Evolutionary conservation across 2,329 filamentous ascomycete species (phyloP).

Genomic region (Botrytis elliptica): DNA sequence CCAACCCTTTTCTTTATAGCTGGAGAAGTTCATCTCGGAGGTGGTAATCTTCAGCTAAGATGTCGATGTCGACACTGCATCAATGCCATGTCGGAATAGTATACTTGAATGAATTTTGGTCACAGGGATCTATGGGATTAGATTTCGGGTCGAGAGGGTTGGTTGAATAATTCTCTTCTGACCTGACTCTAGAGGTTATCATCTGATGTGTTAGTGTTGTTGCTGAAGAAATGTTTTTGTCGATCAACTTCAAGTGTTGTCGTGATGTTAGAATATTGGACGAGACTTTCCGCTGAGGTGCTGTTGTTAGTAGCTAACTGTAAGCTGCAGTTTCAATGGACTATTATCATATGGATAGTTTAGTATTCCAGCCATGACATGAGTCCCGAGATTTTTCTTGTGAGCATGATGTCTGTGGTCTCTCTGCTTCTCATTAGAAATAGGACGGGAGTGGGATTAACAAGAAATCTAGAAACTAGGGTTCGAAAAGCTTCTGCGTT

Average conservation of each 20-base stretch:
- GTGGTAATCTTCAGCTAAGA: rapidly evolving
- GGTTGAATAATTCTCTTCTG: not conserved
- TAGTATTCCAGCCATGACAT: too few relatives aligned
- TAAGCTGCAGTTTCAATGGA: not conserved
- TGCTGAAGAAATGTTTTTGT: not conserved
- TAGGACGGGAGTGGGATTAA: rapidly evolving
- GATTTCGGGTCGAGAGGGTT: not conserved
- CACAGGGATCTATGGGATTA: rapidly evolving
- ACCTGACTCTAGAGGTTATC: not conserved
- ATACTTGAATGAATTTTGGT: not conserved
- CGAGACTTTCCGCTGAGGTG: not conserved
- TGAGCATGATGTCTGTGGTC: not conserved
- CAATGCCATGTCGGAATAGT: not conserved
- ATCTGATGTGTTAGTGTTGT: not conserved
- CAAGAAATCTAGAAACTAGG: rapidly evolving
- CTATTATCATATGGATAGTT: not conserved
- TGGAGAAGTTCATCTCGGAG: not conserved
- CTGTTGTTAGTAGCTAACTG: not conserved
- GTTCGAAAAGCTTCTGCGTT: not conserved
- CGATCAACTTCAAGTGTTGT: not conserved
- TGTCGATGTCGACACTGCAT: not conserved
- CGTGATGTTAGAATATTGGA: not conserved
- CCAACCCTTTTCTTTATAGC: not conserved
- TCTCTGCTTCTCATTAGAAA: not conserved
- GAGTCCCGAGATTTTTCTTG: too few relatives aligned